These are phyloP conservation scores for Polytrichum formosum DNA, from an alignment of 225 moss, liverwort and hornwort species.

Conservation along the genomic window DNA sequence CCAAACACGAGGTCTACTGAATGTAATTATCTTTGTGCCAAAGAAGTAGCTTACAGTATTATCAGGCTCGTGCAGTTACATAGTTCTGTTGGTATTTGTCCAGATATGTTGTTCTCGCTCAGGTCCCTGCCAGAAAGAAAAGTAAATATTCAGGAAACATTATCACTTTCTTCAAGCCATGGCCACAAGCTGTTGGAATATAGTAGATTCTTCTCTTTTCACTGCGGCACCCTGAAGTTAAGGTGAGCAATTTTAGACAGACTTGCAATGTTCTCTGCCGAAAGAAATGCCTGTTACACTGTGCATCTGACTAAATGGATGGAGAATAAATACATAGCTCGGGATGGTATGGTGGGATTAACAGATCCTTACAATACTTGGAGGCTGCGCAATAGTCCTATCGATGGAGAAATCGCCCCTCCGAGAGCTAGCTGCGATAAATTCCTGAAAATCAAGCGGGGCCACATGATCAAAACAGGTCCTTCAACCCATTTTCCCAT, in stretches of 20 bases:
- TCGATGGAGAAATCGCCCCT: slow-evolving; percentile 51
- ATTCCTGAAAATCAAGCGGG: slow-evolving; percentile 29
- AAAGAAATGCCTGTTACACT: too few species aligned
- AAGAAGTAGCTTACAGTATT: slow-evolving; percentile 28
- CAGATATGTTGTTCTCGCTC: slow-evolving; percentile 42
- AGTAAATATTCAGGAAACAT: too few species aligned
- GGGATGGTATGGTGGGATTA: slow-evolving; percentile 1
- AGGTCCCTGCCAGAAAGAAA: slow-evolving; percentile 36
- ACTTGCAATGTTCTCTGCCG: too few species aligned
- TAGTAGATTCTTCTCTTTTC: too few species aligned
- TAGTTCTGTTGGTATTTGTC: slow-evolving; percentile 51
- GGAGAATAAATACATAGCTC: background rate
- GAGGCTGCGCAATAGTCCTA: slow-evolving; percentile 39
- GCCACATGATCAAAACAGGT: too few species aligned
- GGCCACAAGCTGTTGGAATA: too few species aligned
- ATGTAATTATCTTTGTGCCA: background rate
- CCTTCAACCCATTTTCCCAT: too few species aligned
- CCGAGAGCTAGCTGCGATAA: slow-evolving; percentile 34
- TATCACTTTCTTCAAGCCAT: too few species aligned
- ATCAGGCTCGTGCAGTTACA: slow-evolving; percentile 47
- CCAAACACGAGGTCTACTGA: too few species aligned
- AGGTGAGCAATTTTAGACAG: too few species aligned
- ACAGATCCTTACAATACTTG: slow-evolving; percentile 37
- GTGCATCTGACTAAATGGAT: too few species aligned
- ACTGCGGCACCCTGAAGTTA: too few species aligned